A percentile compares a stretch with the other conserved stretches of the same genome.
Evolutionary conservation across 2,329 filamentous ascomycete genomes (phyloP).

Genomic region (Penicillium hesseltinei): DNA sequence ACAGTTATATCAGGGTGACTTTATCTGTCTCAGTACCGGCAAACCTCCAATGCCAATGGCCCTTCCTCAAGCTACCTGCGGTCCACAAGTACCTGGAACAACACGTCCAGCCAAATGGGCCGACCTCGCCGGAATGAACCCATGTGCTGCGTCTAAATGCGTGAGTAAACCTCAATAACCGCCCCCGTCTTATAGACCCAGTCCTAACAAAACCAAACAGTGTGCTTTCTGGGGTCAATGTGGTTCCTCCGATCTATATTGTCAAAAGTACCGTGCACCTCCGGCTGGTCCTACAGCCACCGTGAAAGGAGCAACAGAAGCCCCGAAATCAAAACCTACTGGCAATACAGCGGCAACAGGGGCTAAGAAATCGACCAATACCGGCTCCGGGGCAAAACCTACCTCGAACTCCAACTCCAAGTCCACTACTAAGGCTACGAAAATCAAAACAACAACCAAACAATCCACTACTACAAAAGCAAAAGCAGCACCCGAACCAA

Average conservation of each 20-base stretch:
- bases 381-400: background rate
- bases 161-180: background rate
- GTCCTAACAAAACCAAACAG: background rate
- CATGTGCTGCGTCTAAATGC: background rate
- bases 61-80: slow-evolving; percentile 44
- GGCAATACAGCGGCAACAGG: background rate
- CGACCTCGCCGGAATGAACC: background rate
- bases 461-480: background rate
- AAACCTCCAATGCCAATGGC: slow-evolving; percentile 42
- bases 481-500: background rate
- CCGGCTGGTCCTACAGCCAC: slow-evolving; percentile 1
- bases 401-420: background rate
- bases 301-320: background rate
- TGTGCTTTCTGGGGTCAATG: slow-evolving; percentile 6
- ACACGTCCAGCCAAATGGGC: background rate
- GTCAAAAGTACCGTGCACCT: background rate
- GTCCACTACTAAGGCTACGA: background rate
- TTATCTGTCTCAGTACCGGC: slow-evolving; percentile 46
- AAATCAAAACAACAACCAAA: background rate
- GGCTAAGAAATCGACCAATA: background rate
- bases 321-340: background rate
- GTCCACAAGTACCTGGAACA: slow-evolving; percentile 46
- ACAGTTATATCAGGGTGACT: slow-evolving; percentile 28
- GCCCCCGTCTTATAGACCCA: no score
- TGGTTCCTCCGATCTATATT: background rate